Evolutionary conservation across 2,329 filamentous ascomycete species (phyloP), one percentile per base, ranked within the genome.

Genomic region (Tricladium varicosporioides): DNA sequence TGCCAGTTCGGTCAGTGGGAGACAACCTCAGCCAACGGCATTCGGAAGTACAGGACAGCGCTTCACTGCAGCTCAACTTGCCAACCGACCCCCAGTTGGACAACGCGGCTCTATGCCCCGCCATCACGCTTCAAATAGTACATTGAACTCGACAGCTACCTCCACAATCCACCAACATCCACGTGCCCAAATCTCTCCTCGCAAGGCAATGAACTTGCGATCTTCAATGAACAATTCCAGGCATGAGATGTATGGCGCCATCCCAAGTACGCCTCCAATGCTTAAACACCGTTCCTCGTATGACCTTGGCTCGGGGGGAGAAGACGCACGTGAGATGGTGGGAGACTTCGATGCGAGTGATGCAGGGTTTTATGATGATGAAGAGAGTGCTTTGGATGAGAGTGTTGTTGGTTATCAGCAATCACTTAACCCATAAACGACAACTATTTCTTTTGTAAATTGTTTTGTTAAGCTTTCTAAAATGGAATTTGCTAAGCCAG

Each of bases 11-110:
- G 8, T 22, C 14, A 51, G 48, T 22, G 10, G 14, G 19, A 45
- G 18, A 48, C 32, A 31, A 3, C 11, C 40, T 9, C 83, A 86
- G 62, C 81, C 84, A 2, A 85, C 83, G 0, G 83, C 84, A 1
- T 87, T 87, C 65, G 75, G 78, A 11, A 82, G 74, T 60, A 86
- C 83, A 0, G 83, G 83, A 16, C 80, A 83, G 31, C 78, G 84
- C 18, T 82, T 80, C 64, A 80, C 81, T 5, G 74, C 77, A 11
- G 78, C 81, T 52, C 74, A 81, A 63, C 73, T 76, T 32, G 76
- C 76, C 2, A 68, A 66, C 52, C 62, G 65, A 9, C 62, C 66
- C 22, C 48, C 3, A 40, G 22, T 27, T 27, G 61, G 13, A 70
- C 4, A 11, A 61, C 70, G 50, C 70, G 70, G 19, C 62, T 71